These are phyloP conservation scores for Cichorium intybus DNA, from an alignment of 140 eudicot genomes.

Conservation along the genomic window DNA sequence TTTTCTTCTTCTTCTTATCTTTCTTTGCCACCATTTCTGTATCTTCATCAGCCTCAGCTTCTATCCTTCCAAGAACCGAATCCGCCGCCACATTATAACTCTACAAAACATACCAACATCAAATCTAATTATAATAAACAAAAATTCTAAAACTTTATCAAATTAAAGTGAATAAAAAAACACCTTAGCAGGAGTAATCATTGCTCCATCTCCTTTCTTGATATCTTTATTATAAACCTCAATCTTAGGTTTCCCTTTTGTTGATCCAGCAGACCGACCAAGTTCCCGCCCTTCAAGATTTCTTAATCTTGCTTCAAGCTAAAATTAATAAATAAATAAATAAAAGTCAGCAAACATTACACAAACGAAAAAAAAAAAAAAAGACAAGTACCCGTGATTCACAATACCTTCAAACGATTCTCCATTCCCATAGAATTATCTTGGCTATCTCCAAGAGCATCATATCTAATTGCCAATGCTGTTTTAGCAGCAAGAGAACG, in stretches of 20 bases:
- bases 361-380: neutral
- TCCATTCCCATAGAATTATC: conserved; percentile 95
- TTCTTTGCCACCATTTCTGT: conserved; percentile 33
- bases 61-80: conserved; percentile 51
- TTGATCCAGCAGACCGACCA: conserved; percentile 86
- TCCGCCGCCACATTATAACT: conserved; percentile 54
- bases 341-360: neutral
- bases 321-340: neutral
- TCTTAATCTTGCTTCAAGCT: conserved; percentile 93
- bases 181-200: conserved; percentile 94
- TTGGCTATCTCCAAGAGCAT: conserved; percentile 80
- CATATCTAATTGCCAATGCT: conserved; percentile 77
- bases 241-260: conserved; percentile 90
- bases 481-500: conserved; percentile 93
- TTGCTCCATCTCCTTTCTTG: conserved; percentile 80
- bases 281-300: conserved; percentile 84
- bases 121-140: neutral
- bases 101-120: conserved; percentile 25
- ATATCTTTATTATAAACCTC: conserved; percentile 87
- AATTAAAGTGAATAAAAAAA: neutral
- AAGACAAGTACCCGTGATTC: neutral
- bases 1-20: conserved; percentile 47
- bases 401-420: conserved; percentile 70
- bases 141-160: no score
- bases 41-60: conserved; percentile 43